These are phyloP conservation scores for Leptodontidium sp. DNA, from an alignment of 2,329 filamentous ascomycete genomes.

Conservation along the genomic window DNA sequence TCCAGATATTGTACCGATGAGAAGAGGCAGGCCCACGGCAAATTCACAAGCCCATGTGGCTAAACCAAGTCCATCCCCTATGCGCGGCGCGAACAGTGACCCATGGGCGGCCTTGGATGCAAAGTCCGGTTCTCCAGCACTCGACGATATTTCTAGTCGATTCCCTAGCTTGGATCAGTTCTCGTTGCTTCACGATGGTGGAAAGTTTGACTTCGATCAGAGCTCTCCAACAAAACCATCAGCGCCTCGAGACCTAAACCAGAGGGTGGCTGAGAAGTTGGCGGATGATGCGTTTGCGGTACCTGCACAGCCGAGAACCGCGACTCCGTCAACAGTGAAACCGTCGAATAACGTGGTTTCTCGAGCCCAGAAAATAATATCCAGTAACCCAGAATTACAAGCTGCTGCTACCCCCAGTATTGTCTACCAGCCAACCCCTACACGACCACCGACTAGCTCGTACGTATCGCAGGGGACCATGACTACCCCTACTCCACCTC, in stretches of 20 bases:
- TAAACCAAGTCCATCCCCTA: conserved; percentile 73
- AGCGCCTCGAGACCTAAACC: conserved; percentile 63
- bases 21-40: conserved; percentile 78
- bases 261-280: conserved; percentile 76
- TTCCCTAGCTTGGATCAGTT: conserved; percentile 96
- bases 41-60: conserved; percentile 54
- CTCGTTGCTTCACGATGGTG: conserved; percentile 83
- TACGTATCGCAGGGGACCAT: conserved; percentile 80
- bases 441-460: conserved; percentile 52
- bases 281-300: conserved; percentile 83
- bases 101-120: conserved; percentile 92
- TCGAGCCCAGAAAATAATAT: conserved; percentile 70
- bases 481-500: conserved; percentile 67
- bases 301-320: conserved; percentile 29
- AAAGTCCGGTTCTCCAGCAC: conserved; percentile 60
- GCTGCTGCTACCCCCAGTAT: conserved; percentile 52
- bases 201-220: conserved; percentile 84
- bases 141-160: conserved; percentile 82
- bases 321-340: conserved; percentile 30
- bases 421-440: conserved; percentile 45
- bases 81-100: conserved; percentile 75
- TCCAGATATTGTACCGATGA: conserved; percentile 93
- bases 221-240: conserved; percentile 56
- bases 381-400: conserved; percentile 67
- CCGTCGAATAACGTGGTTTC: conserved; percentile 56